These are phyloP conservation scores for Annulohypoxylon moriforme DNA, from an alignment of 495 filamentous ascomycete genomes.

Conservation along the genomic window DNA sequence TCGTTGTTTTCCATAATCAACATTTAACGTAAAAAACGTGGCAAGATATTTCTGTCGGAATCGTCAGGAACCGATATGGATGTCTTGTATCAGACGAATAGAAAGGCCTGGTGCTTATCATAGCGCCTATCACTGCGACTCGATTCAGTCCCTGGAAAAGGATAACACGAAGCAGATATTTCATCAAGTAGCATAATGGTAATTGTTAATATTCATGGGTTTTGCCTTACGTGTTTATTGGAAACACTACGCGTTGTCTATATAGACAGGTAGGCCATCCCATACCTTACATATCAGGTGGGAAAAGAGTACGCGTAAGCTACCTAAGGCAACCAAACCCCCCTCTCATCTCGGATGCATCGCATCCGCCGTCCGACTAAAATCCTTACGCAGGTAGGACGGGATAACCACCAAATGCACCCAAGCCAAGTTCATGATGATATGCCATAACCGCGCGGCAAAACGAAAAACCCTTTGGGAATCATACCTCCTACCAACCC, in stretches of 20 bases:
- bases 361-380: neutral
- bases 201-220: neutral
- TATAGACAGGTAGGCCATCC: neutral
- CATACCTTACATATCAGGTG: neutral
- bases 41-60: too few species aligned
- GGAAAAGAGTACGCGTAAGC: neutral
- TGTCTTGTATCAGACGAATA: too few species aligned
- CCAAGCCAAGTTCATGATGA: slow-evolving; percentile 1
- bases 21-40: too few species aligned
- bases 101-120: too few species aligned
- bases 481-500: neutral
- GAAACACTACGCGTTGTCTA: neutral
- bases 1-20: too few species aligned
- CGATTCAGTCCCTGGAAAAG: neutral
- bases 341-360: neutral
- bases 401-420: neutral
- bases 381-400: neutral
- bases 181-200: neutral
- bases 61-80: too few species aligned
- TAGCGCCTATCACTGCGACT: too few species aligned
- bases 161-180: neutral
- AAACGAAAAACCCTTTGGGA: neutral
- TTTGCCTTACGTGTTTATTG: neutral
- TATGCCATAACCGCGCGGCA: neutral
- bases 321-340: slow-evolving; percentile 53